Base-by-base conservation (phyloP, 108 stramenopile genomes). In the Stephanodiscus triporus region DNA sequence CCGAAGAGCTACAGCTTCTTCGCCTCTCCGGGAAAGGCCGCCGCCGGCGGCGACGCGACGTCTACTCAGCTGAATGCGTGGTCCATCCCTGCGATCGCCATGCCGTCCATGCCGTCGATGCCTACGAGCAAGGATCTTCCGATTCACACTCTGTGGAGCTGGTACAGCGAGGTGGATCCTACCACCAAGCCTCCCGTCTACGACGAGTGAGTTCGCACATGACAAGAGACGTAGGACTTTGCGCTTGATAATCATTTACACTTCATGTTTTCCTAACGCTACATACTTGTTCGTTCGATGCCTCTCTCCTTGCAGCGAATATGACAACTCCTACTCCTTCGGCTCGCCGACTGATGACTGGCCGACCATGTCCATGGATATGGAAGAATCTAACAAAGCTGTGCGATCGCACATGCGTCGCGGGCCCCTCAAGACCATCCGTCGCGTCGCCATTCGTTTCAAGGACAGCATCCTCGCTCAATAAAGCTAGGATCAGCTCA, bases 181-280 rank as follows among this genome's bases (percentile, higher is more conserved):
- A 77, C 76, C 22, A 77, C 76, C 22, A 82, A 72, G 49, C 77
- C 72, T 59, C 81, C 81, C 7, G 81, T 82, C 17, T 82, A 82
- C 64, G 81, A 82, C 62, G 81, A 82, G 81, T 82, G 47, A 82
- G 81, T 78, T 42, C 32, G 34, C 2, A 17, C 14, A 30, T 42
- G 66, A 30, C 23, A 1, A 38, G 17, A 37, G 26, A 19, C 13
- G 36, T 32, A 48, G 38, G 56, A 59, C 20, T 36, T 36, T 60
- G 42, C 19, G 34, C 68, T 19, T 57, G 1, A 24, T 56, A 11
- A 24, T 2, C 57, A 0, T 7, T 43, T n/a, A 19, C 20, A 48
- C 34, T 57, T 54, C 22, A 36, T 57, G 6, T 68, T 29, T 50
- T 74, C 9, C 37, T 68, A 16, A 48, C 26, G 22, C 32, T 14